A percentile compares a stretch with the other conserved stretches of the same genome.
phyloP scores from a whole-genome alignment of 768 basidiomycete species.

The Panellus pusillus region DNA sequence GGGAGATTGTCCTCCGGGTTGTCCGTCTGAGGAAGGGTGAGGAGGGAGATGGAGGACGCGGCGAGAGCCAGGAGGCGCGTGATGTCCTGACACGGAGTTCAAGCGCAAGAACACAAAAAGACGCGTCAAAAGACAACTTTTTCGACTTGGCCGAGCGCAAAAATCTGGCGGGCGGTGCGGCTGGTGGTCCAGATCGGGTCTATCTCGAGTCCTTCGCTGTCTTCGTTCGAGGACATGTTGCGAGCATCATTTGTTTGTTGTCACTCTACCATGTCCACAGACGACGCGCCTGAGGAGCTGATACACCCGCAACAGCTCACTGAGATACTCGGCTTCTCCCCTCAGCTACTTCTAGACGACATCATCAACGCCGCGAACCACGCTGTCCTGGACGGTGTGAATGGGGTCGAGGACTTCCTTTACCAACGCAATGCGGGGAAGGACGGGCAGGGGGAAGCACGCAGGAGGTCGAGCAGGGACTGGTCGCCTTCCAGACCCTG shows the following conservation, averaged over 20 bases:
- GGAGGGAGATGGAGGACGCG: conserved; percentile 73
- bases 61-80: conserved; percentile 73
- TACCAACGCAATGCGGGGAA: conserved; percentile 52
- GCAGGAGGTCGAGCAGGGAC: conserved; percentile 74
- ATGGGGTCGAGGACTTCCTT: conserved; percentile 78
- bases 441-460: conserved; percentile 53
- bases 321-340: conserved; percentile 81
- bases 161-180: conserved; percentile 78
- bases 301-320: conserved; percentile 55
- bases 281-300: conserved; percentile 12
- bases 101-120: neutral
- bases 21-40: conserved; percentile 84
- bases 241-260: conserved; percentile 1
- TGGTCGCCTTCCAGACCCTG: conserved; percentile 85
- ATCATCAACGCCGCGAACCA: conserved; percentile 83
- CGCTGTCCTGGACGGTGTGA: conserved; percentile 73
- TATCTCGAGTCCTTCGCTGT: conserved; percentile 47
- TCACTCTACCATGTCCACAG: neutral
- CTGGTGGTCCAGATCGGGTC: conserved; percentile 84
- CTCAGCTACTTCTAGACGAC: conserved; percentile 82
- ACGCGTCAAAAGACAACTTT: conserved; percentile 46
- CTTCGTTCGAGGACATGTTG: conserved; percentile 24
- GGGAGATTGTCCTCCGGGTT: conserved; percentile 64
- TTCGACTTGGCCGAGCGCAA: conserved; percentile 77
- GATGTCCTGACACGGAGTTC: conserved; percentile 57